Percentiles rank a stretch among this genome's conserved stretches.
Evolutionary conservation across 805 yeast species (phyloP).

Genomic region (Barnettozyma pratensis): DNA sequence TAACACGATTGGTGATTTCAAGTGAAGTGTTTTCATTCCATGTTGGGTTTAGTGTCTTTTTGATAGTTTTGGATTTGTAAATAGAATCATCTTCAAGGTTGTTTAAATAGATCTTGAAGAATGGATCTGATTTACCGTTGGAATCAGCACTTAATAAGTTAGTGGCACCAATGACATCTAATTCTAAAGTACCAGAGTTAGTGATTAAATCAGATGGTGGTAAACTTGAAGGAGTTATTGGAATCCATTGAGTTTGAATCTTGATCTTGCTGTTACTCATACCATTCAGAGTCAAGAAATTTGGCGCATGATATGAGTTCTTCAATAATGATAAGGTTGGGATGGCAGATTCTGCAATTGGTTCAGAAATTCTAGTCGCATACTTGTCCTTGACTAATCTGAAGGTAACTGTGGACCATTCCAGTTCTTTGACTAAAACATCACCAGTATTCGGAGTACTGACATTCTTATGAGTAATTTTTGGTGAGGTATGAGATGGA

Average conservation of each 20-base stretch:
- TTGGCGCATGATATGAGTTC: slow-evolving; percentile 59
- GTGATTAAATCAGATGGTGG: slow-evolving; percentile 73
- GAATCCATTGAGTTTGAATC: slow-evolving; percentile 72
- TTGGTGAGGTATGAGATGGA: slow-evolving; percentile 54
- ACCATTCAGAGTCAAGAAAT: slow-evolving; percentile 50
- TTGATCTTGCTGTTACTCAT: slow-evolving; percentile 46
- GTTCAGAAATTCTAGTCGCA: slow-evolving; percentile 49
- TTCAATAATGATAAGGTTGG: slow-evolving; percentile 64
- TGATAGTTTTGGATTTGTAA: slow-evolving; percentile 72
- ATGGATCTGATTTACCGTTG: slow-evolving; percentile 93
- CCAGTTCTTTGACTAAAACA: slow-evolving; percentile 69
- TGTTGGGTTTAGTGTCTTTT: slow-evolving; percentile 85
- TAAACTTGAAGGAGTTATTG: slow-evolving; percentile 52
- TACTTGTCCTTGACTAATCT: slow-evolving; percentile 53
- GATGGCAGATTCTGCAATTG: slow-evolving; percentile 56
- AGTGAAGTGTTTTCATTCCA: slow-evolving; percentile 72
- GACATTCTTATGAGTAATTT: slow-evolving; percentile 32
- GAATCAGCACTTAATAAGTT: slow-evolving; percentile 81
- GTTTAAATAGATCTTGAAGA: slow-evolving; percentile 62
- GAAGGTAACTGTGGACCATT: slow-evolving; percentile 61
- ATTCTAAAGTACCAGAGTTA: slow-evolving; percentile 65
- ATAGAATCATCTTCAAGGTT: slow-evolving; percentile 46
- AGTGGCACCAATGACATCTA: slow-evolving; percentile 59
- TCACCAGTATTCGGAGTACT: slow-evolving; percentile 59
- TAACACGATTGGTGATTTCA: slow-evolving; percentile 55